Evolutionary conservation across 352 stramenopile genomes (phyloP).

Genomic region (Phytophthora citrophthora): DNA sequence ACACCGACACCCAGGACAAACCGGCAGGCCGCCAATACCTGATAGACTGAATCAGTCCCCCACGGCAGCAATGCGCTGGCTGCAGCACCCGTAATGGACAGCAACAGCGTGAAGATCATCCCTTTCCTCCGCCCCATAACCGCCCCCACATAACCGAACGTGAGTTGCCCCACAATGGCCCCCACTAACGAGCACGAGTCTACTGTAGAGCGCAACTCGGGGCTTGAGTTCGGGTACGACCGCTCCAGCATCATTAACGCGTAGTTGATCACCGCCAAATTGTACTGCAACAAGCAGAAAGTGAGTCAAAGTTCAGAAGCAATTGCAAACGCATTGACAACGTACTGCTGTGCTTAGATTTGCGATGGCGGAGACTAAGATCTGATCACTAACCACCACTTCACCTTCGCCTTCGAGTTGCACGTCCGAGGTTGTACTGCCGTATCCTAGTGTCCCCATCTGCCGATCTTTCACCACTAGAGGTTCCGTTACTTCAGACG

Average conservation of each 20-base stretch:
- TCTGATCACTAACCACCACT: conserved; percentile 42
- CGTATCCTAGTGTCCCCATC: conserved; percentile 16
- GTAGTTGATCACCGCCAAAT: conserved; percentile 81
- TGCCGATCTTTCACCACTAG: conserved; percentile 30
- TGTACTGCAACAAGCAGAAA: conserved; percentile 52
- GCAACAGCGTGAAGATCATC: conserved; percentile 80
- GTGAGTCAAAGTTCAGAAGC: conserved; percentile 1
- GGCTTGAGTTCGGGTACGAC: conserved; percentile 57
- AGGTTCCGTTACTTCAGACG: conserved; percentile 26
- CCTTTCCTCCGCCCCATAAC: conserved; percentile 66
- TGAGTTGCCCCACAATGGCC: conserved; percentile 81
- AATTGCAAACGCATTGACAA: conserved; percentile 1
- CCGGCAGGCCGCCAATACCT: conserved; percentile 65
- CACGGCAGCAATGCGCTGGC: conserved; percentile 68
- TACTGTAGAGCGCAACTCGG: conserved; percentile 66
- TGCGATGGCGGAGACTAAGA: conserved; percentile 75
- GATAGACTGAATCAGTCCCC: conserved; percentile 62
- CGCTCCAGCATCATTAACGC: conserved; percentile 62
- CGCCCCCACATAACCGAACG: conserved; percentile 82
- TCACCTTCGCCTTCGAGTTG: conserved; percentile 3
- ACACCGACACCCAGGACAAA: conserved; percentile 82
- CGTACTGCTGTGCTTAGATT: conserved; percentile 83
- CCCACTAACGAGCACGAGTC: conserved; percentile 76
- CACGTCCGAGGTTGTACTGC: conserved; percentile 23
- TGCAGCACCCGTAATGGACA: conserved; percentile 67